Conservation (phyloP, 2,329 filamentous ascomycete genomes). For the Fusarium verticillioides region DNA sequence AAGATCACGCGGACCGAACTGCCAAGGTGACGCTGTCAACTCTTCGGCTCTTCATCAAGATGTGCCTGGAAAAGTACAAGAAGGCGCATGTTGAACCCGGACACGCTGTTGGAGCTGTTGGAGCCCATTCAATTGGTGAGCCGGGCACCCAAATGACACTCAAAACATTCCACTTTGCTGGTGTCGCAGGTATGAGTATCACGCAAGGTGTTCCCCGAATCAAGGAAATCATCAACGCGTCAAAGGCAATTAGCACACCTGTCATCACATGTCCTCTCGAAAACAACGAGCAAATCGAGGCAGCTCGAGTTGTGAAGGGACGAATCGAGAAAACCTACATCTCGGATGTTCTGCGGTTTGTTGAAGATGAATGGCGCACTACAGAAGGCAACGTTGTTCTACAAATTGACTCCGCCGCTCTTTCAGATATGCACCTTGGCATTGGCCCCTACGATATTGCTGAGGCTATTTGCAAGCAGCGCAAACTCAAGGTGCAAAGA, state of each 20-base stretch:
- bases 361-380: slow-evolving; percentile 90
- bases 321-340: slow-evolving; percentile 96
- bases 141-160: slow-evolving; percentile 99
- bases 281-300: slow-evolving; percentile 78
- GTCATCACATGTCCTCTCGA: slow-evolving; percentile 89
- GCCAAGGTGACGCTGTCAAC: slow-evolving; percentile 85
- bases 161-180: slow-evolving; percentile 99
- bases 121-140: slow-evolving; percentile 97
- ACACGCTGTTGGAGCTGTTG: slow-evolving; percentile 94
- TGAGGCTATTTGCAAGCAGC: slow-evolving; percentile 79
- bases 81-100: slow-evolving; percentile 93
- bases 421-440: slow-evolving; percentile 84
- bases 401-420: slow-evolving; percentile 81
- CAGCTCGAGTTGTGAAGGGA: slow-evolving; percentile 90
- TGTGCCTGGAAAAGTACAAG: slow-evolving; percentile 90
- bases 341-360: slow-evolving; percentile 79
- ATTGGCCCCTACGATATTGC: slow-evolving; percentile 79
- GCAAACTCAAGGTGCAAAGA: slow-evolving; percentile 81
- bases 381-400: slow-evolving; percentile 81
- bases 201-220: slow-evolving; percentile 99
- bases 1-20: slow-evolving; percentile 72
- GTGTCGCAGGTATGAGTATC: slow-evolving; percentile 99
- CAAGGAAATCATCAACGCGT: slow-evolving; percentile 99
- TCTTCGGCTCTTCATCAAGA: slow-evolving; percentile 77
- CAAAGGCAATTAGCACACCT: slow-evolving; percentile 91